Conservation (phyloP, 805 yeast genomes). For the Monosporozyma servazzii region DNA sequence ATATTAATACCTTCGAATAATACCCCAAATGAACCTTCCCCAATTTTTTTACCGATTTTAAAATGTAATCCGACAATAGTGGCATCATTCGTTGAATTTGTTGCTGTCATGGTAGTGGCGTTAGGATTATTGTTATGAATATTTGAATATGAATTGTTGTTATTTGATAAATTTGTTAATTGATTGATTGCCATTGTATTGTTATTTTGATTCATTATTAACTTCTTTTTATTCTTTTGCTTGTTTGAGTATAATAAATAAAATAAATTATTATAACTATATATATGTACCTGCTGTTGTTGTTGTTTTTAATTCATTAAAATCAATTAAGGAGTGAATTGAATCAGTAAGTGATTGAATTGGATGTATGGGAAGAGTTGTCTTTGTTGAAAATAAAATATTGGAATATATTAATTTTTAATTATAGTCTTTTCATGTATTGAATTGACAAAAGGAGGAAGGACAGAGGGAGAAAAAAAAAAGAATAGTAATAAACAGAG, state of each 20-base stretch:
- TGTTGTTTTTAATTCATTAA: background rate
- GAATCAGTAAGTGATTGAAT: background rate
- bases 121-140: background rate
- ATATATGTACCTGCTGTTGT: too few relatives aligned
- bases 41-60: conserved; percentile 93
- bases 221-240: background rate
- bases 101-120: background rate
- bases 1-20: conserved; percentile 92
- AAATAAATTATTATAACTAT: background rate
- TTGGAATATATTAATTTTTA: too few relatives aligned
- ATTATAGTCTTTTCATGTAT: too few relatives aligned
- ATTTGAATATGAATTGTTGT: conserved; percentile 1
- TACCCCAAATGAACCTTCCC: conserved; percentile 98
- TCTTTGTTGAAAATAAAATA: background rate
- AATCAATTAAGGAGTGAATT: background rate
- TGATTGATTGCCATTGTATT: conserved; percentile 8
- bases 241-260: background rate
- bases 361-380: background rate
- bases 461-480: too few relatives aligned
- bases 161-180: background rate
- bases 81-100: conserved; percentile 4
- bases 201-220: background rate
- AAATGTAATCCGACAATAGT: conserved; percentile 82
- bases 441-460: too few relatives aligned
- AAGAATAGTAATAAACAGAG: too few relatives aligned